Conservation (phyloP, 495 filamentous ascomycete genomes). For the Penicillium roqueforti region DNA sequence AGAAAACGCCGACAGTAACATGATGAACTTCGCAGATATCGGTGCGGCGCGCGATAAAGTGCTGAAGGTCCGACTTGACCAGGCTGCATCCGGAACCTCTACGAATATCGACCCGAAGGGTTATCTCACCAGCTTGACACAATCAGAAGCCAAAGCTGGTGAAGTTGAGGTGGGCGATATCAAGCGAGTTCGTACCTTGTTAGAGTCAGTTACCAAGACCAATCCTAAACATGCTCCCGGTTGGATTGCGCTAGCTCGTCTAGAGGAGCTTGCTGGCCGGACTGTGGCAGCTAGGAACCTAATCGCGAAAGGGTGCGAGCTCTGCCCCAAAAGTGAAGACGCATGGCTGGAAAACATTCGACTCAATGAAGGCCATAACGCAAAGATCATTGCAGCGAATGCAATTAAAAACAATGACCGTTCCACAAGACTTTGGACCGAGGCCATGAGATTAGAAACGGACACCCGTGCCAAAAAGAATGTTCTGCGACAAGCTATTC, state of each 20-base stretch:
- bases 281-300: constrained; percentile 78
- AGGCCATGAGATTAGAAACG: constrained; percentile 88
- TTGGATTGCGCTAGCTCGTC: constrained; percentile 89
- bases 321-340: constrained; percentile 92
- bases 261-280: constrained; percentile 90
- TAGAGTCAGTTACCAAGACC: constrained; percentile 92
- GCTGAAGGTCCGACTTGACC: constrained; percentile 83
- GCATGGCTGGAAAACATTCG: constrained; percentile 94
- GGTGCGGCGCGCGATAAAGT: constrained; percentile 93
- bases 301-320: constrained; percentile 79
- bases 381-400: constrained; percentile 91
- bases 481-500: constrained; percentile 81
- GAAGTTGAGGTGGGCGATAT: constrained; percentile 89
- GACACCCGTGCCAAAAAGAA: constrained; percentile 78
- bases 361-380: constrained; percentile 85
- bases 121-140: constrained; percentile 85
- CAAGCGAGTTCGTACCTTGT: constrained; percentile 85
- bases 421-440: constrained; percentile 87
- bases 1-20: constrained; percentile 69
- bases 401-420: constrained; percentile 85
- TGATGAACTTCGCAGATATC: constrained; percentile 98
- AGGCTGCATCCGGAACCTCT: constrained; percentile 78
- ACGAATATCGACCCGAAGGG: constrained; percentile 94
- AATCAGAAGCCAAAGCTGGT: constrained; percentile 69
- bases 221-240: constrained; percentile 95